These are phyloP conservation scores for Pleurotus giganteus DNA, from an alignment of 768 basidiomycete genomes.

Conservation along the genomic window DNA sequence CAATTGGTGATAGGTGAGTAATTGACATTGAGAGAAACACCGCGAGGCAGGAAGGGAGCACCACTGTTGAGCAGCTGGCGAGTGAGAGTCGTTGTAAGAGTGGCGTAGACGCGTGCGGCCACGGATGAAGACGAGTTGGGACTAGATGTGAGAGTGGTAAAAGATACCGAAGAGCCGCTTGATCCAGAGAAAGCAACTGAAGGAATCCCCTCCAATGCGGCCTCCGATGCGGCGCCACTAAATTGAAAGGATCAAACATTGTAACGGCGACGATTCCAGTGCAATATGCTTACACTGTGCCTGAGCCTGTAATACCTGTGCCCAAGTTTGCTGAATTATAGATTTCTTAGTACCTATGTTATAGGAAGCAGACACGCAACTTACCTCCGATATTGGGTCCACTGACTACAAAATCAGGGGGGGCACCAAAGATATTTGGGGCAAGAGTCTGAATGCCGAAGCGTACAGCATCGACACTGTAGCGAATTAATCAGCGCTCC, in stretches of 20 bases:
- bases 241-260: background rate
- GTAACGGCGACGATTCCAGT: background rate
- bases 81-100: conserved; percentile 39
- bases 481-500: background rate
- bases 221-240: conserved; percentile 50
- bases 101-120: conserved; percentile 41
- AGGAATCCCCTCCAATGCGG: conserved; percentile 46
- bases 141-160: conserved; percentile 42
- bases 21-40: conserved; percentile 49
- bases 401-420: conserved; percentile 43
- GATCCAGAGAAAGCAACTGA: conserved; percentile 47
- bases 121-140: conserved; percentile 31
- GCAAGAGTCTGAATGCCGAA: conserved; percentile 46
- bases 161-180: conserved; percentile 42
- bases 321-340: conserved; percentile 30
- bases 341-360: background rate
- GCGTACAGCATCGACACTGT: conserved; percentile 28
- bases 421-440: conserved; percentile 35
- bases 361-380: conserved; percentile 10
- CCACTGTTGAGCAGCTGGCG: conserved; percentile 27
- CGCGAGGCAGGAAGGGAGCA: conserved; percentile 37
- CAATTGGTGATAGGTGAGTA: conserved; percentile 40
- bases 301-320: conserved; percentile 30
- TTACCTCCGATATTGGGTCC: conserved; percentile 46
- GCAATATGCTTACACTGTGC: conserved; percentile 35